phyloP scores from a whole-genome alignment of 164 flowering plant species.

The Platanus orientalis region DNA sequence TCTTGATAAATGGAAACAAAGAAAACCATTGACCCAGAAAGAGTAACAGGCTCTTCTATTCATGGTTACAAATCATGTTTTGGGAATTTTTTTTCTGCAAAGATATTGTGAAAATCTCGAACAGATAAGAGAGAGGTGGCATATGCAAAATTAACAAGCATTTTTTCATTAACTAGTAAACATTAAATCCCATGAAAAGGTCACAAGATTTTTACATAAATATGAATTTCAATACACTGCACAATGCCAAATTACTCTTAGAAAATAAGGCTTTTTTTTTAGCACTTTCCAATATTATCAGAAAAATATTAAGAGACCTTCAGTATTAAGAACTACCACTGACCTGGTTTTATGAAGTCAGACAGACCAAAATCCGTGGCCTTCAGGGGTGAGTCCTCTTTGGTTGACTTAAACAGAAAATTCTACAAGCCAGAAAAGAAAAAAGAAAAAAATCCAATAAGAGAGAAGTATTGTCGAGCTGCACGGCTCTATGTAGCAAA shows the following conservation, averaged over 20 bases:
- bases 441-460: constrained; percentile 2
- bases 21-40: constrained; percentile 2
- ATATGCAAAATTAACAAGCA: background rate
- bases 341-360: constrained; percentile 95
- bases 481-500: background rate
- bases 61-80: background rate
- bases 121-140: background rate
- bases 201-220: no score
- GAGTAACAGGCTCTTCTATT: background rate
- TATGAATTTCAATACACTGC: no score
- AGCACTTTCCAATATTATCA: background rate
- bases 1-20: constrained; percentile 1
- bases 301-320: no score
- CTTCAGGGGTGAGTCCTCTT: constrained; percentile 63
- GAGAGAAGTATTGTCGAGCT: constrained; percentile 4
- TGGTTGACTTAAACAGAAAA: constrained; percentile 88
- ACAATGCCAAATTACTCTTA: background rate
- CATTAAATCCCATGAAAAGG: background rate
- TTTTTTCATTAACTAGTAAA: background rate
- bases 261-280: background rate
- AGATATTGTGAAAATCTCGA: background rate
- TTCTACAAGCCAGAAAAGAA: constrained; percentile 49
- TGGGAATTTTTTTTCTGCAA: background rate
- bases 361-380: constrained; percentile 90
- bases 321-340: constrained; percentile 12